phyloP scores from a whole-genome alignment of 2,329 filamentous ascomycete species.

The Alternaria triticina region DNA sequence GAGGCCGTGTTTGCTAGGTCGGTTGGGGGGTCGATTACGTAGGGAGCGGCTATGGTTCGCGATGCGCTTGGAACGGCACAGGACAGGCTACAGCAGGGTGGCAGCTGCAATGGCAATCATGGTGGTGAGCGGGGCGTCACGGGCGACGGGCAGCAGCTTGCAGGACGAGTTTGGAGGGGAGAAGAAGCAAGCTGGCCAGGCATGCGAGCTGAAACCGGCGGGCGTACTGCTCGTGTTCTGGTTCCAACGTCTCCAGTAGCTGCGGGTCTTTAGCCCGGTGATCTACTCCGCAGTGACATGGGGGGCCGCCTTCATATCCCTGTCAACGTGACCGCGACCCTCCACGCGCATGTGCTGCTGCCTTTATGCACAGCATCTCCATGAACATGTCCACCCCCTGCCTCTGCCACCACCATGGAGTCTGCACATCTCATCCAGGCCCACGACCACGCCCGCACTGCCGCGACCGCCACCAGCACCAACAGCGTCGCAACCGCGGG shows the following conservation, averaged over 20 bases:
- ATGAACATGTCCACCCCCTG: conserved; percentile 10
- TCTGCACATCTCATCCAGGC: conserved; percentile 74
- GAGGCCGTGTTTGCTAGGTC: neutral
- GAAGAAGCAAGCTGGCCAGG: conserved; percentile 1
- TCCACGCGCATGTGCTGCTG: conserved; percentile 2
- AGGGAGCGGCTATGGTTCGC: conserved; percentile 1
- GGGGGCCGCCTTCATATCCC: conserved; percentile 8
- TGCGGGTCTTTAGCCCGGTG: conserved; percentile 7
- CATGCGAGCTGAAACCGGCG: conserved; percentile 11
- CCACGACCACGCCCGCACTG: conserved; percentile 86
- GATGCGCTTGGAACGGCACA: neutral
- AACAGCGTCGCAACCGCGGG: conserved; percentile 80
- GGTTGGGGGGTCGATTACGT: conserved; percentile 20
- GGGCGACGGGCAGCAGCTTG: neutral
- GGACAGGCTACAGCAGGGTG: neutral
- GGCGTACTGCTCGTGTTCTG: neutral
- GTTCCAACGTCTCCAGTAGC: conserved; percentile 6
- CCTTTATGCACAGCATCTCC: neutral
- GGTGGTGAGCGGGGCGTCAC: neutral
- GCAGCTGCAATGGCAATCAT: conserved; percentile 1
- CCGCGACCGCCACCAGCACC: conserved; percentile 72
- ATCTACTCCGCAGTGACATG: conserved; percentile 8
- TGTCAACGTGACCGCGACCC: neutral
- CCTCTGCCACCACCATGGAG: conserved; percentile 64
- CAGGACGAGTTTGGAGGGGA: neutral